Evolutionary conservation across 2,329 filamentous ascomycete genomes (phyloP).

Genomic region (Sphaceloma murrayae): DNA sequence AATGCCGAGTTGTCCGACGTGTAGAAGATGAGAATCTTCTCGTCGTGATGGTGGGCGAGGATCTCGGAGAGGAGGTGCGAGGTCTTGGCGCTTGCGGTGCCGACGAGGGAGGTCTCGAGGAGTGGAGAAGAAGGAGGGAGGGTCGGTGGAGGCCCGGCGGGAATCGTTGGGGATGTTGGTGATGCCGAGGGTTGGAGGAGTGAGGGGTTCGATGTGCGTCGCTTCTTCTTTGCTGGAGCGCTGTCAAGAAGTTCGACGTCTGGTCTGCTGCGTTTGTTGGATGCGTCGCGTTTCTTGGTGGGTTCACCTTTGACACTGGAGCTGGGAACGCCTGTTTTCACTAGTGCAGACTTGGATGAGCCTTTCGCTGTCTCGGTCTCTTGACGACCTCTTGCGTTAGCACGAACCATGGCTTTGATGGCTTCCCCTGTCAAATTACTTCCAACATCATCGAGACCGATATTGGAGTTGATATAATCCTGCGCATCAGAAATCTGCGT

Average conservation of each 20-base stretch:
- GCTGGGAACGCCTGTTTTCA: constrained; percentile 33
- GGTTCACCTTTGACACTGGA: constrained; percentile 33
- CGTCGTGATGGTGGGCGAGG: constrained; percentile 53
- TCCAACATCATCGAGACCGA: constrained; percentile 23
- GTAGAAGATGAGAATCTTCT: constrained; percentile 91
- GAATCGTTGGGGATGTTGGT: not conserved
- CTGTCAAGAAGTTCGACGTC: not conserved
- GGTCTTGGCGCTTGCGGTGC: constrained; percentile 76
- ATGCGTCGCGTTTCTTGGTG: constrained; percentile 23
- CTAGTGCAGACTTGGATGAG: constrained; percentile 23
- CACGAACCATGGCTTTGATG: constrained; percentile 23
- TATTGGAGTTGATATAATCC: constrained; percentile 39
- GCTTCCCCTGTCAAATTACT: constrained; percentile 27
- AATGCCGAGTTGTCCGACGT: constrained; percentile 78
- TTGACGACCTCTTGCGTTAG: constrained; percentile 15
- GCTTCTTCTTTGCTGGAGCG: not conserved
- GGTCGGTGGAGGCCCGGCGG: not conserved
- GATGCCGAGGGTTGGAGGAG: not conserved
- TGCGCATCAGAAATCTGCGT: constrained; percentile 49
- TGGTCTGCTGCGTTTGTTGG: not conserved
- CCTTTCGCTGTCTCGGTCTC: constrained; percentile 20
- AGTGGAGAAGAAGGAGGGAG: constrained; percentile 44
- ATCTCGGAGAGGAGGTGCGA: constrained; percentile 74
- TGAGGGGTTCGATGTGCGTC: not conserved
- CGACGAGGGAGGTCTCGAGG: constrained; percentile 53